Evolutionary conservation across 2,329 filamentous ascomycete genomes (phyloP), one percentile per base, ranked within the genome.

Genomic region (Colletotrichum neosansevieriae): DNA sequence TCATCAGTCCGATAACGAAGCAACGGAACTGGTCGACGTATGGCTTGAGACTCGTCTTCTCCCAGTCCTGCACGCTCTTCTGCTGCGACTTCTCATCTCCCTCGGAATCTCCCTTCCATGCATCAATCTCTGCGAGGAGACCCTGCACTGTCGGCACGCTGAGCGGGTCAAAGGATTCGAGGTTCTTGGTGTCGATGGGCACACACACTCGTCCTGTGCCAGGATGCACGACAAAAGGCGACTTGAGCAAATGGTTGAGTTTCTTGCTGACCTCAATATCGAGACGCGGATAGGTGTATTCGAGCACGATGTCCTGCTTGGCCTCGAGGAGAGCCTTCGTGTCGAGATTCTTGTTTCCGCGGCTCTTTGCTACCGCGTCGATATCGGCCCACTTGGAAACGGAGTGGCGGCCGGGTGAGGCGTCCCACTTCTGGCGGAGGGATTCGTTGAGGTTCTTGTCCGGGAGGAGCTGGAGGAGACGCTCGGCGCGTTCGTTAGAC

Each of bases 231-330:
- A 98, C 95, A 76, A 99, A 99, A 0, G 96, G 96, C 70, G 91
- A 94, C 79, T 99, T 99, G 74, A 99, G 90, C 86, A 99, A 89
- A 86, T 99, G 96, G 82, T 98, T 98, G 65, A 97, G 89, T 78
- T 98, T 97, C 85, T 98, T 98, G 76, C 92, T 96, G 77, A 99
- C 96, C 79, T 97, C 94, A 70, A 96, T 94, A 84, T 99, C 96
- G 62, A 99, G 92, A 44, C 96, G 91, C 3, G 96, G 96, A 79
- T 99, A 99, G 6, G 96, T 98, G 81, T 99, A 98, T 81, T 99
- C 96, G 34, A 99, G 88, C 3, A 98, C 91, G 70, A 99, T 92
- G 76, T 98, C 96, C 78, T 98, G 94, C 81, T 98, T 98, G 21
- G 94, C 94, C 75, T 98, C 93, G 9, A 92, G 86, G 12, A 99